phyloP scores from a whole-genome alignment of 2,329 filamentous ascomycete genomes.

The Teratosphaeria zuluensis region DNA sequence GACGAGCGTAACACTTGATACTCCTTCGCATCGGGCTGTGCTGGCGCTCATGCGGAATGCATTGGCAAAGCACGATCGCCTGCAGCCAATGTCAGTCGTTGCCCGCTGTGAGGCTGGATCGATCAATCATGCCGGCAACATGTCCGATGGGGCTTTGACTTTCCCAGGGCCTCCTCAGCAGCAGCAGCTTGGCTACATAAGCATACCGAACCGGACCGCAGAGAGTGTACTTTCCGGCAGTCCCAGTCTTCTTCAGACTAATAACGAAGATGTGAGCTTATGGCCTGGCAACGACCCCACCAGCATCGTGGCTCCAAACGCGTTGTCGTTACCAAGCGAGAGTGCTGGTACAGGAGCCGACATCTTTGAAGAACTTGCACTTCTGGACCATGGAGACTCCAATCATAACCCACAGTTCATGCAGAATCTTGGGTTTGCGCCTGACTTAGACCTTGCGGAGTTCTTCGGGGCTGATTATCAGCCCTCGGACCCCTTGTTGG shows the following conservation, averaged over 20 bases:
- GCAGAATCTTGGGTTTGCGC: conserved; percentile 56
- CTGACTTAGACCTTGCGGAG: conserved; percentile 50
- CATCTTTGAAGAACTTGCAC: conserved; percentile 49
- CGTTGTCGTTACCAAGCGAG: background rate
- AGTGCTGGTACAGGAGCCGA: background rate
- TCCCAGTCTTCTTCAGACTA: background rate
- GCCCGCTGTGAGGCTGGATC: background rate
- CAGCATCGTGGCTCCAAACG: background rate
- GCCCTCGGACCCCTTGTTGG: conserved; percentile 31
- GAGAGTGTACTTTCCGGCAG: conserved; percentile 6
- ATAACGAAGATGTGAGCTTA: background rate
- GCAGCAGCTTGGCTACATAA: conserved; percentile 13
- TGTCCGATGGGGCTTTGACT: background rate
- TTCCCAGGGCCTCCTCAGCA: conserved; percentile 4
- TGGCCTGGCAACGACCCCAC: background rate
- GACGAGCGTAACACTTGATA: background rate
- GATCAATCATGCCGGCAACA: background rate
- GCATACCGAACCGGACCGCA: conserved; percentile 11
- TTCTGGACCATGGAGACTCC: conserved; percentile 45
- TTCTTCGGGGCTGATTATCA: conserved; percentile 36
- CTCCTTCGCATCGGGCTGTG: background rate
- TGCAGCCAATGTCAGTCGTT: background rate
- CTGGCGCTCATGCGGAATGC: background rate
- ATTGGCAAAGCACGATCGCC: background rate
- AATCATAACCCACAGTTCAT: conserved; percentile 54